Evolutionary conservation across 2,329 filamentous ascomycete species (phyloP).

Genomic region (Aspergillus thermomutatus): DNA sequence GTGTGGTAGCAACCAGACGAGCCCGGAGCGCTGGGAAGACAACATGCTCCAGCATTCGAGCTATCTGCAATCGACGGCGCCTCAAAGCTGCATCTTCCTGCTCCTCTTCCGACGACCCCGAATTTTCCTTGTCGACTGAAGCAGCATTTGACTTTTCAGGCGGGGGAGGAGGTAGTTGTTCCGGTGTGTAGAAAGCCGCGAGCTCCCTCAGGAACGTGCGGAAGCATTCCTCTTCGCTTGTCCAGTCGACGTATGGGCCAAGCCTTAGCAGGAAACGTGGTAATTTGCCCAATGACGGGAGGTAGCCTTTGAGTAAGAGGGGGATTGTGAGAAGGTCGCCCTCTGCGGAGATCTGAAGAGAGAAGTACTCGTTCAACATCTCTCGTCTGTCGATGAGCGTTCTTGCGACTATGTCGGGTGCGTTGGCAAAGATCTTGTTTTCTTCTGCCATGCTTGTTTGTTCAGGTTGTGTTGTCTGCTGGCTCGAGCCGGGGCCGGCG

Average conservation of each 20-base stretch:
- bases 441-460: slow-evolving; percentile 35
- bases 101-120: slow-evolving; percentile 21
- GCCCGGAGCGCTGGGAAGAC: slow-evolving; percentile 87
- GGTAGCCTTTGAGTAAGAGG: slow-evolving; percentile 83
- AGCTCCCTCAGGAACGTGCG: slow-evolving; percentile 79
- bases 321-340: slow-evolving; percentile 78
- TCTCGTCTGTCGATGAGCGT: slow-evolving; percentile 73
- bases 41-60: slow-evolving; percentile 73
- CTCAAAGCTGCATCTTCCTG: slow-evolving; percentile 46
- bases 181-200: slow-evolving; percentile 86
- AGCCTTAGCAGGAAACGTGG: slow-evolving; percentile 83
- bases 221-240: slow-evolving; percentile 80
- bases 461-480: slow-evolving; percentile 3
- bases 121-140: slow-evolving; percentile 6
- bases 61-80: slow-evolving; percentile 64
- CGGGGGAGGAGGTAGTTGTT: slow-evolving; percentile 63
- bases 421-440: slow-evolving; percentile 61
- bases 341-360: slow-evolving; percentile 72
- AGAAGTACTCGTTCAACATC: slow-evolving; percentile 93
- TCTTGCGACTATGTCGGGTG: slow-evolving; percentile 62
- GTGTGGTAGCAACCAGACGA: slow-evolving; percentile 75
- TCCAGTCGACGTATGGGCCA: slow-evolving; percentile 86
- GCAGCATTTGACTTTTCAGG: neutral
- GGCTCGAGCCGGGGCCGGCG: neutral
- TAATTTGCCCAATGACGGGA: slow-evolving; percentile 78